Evolutionary conservation across 1,139 yeast genomes (phyloP).

Genomic region (Scheffersomyces illinoinensis): DNA sequence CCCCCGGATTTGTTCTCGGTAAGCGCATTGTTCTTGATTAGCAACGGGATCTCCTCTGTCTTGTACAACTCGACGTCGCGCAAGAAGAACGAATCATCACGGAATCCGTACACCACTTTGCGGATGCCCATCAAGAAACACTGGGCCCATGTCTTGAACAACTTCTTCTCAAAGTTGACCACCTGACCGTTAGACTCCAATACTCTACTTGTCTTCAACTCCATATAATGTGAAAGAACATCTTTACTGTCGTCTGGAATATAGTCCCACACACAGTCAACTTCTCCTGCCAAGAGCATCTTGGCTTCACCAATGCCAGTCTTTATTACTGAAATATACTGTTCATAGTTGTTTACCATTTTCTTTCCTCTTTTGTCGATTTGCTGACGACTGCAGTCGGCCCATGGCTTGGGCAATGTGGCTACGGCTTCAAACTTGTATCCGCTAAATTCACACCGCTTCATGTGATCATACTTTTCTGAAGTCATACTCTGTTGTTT

Average conservation of each 20-base stretch:
- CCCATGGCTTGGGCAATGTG: constrained; percentile 78
- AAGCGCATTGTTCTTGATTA: constrained; percentile 47
- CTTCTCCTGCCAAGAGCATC: constrained; percentile 82
- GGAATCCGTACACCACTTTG: constrained; percentile 77
- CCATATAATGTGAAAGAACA: constrained; percentile 75
- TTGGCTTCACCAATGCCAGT: constrained; percentile 80
- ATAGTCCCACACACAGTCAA: constrained; percentile 86
- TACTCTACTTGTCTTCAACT: constrained; percentile 70
- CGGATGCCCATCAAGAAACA: constrained; percentile 84
- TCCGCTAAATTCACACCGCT: constrained; percentile 61
- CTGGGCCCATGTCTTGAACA: constrained; percentile 89
- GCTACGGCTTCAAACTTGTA: constrained; percentile 84
- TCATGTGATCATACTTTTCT: constrained; percentile 34
- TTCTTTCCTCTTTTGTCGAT: constrained; percentile 65
- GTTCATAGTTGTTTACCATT: constrained; percentile 69
- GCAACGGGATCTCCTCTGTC: constrained; percentile 76
- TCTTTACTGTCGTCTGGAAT: constrained; percentile 54
- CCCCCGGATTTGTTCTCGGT: constrained; percentile 33
- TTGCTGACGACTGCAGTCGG: constrained; percentile 58
- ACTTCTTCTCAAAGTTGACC: constrained; percentile 65
- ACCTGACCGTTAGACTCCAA: constrained; percentile 56
- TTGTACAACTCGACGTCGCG: constrained; percentile 70
- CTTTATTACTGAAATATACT: constrained; percentile 73
- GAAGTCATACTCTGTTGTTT: constrained; percentile 26
- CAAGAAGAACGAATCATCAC: constrained; percentile 69